These are phyloP conservation scores for Chlorella sp. DNA, from an alignment of 139 green algal species.

Conservation along the genomic window DNA sequence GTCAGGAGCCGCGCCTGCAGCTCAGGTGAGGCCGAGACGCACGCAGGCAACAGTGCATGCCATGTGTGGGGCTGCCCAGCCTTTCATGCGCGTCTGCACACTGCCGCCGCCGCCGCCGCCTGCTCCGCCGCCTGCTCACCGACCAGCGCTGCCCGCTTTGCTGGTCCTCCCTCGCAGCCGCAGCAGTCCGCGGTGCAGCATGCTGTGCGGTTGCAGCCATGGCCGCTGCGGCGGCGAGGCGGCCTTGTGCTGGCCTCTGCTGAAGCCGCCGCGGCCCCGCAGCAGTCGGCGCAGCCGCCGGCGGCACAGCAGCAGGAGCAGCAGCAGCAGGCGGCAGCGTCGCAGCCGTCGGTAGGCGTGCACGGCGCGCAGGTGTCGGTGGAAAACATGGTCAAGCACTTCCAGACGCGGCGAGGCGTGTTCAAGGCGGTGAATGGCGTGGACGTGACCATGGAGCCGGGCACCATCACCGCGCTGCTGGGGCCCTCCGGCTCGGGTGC, in stretches of 20 bases:
- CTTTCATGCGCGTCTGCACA: background rate
- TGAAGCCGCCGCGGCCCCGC: background rate
- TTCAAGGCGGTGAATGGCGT: constrained; percentile 76
- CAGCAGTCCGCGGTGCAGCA: background rate
- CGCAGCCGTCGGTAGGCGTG: background rate
- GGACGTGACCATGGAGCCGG: constrained; percentile 67
- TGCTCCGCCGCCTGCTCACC: background rate
- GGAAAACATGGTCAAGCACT: constrained; percentile 74
- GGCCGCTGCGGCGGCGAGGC: background rate
- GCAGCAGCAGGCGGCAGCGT: background rate
- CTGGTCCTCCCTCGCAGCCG: background rate
- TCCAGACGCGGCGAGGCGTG: constrained; percentile 63
- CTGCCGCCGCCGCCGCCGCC: background rate
- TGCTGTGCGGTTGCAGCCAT: background rate
- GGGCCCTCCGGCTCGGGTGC: constrained; percentile 75
- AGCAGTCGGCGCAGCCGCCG: background rate
- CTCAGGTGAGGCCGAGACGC: background rate
- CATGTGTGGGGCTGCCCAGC: background rate
- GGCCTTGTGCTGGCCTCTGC: background rate
- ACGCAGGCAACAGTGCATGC: background rate
- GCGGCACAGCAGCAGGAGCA: constrained; percentile 4
- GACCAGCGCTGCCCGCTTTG: background rate
- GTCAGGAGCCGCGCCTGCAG: no score
- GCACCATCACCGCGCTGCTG: constrained; percentile 77
- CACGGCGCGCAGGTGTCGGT: constrained; percentile 44